phyloP scores from a whole-genome alignment of 371 early-diverging fungal genomes.

The Lichtheimia corymbifera region DNA sequence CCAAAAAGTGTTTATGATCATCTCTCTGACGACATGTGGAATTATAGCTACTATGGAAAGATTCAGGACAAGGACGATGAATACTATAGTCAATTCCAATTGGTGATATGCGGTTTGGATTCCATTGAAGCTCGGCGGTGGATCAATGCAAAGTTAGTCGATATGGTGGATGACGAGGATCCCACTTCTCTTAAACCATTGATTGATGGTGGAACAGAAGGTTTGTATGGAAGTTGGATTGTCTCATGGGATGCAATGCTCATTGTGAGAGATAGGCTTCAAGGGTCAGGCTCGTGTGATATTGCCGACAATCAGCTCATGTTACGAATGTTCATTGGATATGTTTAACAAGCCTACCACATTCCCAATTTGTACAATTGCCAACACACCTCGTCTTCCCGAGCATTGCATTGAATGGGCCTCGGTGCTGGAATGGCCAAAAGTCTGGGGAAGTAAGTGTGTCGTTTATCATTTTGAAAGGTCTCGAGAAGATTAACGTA shows the following conservation, averaged over 20 bases:
- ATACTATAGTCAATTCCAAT: slow-evolving; percentile 84
- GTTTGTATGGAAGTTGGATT: slow-evolving; percentile 1
- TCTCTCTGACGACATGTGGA: neutral
- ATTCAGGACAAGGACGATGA: slow-evolving; percentile 94
- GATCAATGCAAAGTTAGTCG: slow-evolving; percentile 89
- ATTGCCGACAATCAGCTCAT: slow-evolving; percentile 76
- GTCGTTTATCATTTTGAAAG: too few species aligned
- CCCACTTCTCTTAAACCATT: slow-evolving; percentile 78
- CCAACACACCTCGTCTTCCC: slow-evolving; percentile 92
- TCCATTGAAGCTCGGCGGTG: slow-evolving; percentile 95
- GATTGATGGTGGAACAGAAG: slow-evolving; percentile 97
- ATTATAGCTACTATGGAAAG: slow-evolving; percentile 70
- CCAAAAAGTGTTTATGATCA: neutral
- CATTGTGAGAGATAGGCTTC: slow-evolving; percentile 55
- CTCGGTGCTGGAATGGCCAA: slow-evolving; percentile 90
- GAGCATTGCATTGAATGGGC: slow-evolving; percentile 99
- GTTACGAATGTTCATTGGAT: slow-evolving; percentile 85
- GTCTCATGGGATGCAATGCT: neutral
- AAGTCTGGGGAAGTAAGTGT: slow-evolving; percentile 63
- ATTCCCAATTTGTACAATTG: slow-evolving; percentile 99
- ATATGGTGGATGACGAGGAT: slow-evolving; percentile 74
- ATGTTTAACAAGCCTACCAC: slow-evolving; percentile 82
- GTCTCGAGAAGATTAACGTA: neutral
- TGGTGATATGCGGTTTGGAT: slow-evolving; percentile 94
- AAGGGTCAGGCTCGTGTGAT: slow-evolving; percentile 95